phyloP scores from a whole-genome alignment of 2,329 filamentous ascomycete genomes.

The Bisporella sp. region DNA sequence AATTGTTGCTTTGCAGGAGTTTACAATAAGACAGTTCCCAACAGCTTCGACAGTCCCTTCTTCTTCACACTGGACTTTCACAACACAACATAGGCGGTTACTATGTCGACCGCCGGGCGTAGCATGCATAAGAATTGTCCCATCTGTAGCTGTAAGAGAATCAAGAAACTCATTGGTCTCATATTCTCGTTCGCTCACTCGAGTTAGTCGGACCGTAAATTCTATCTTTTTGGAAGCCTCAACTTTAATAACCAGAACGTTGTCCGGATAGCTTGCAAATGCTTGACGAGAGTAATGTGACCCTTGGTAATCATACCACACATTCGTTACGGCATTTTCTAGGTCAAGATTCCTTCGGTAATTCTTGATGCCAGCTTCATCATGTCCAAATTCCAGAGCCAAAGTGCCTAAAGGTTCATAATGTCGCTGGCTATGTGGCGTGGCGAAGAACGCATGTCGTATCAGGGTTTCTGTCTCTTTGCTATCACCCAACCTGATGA shows the following conservation, averaged over 20 bases:
- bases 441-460: slow-evolving; percentile 36
- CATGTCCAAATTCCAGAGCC: slow-evolving; percentile 34
- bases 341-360: slow-evolving; percentile 25
- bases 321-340: slow-evolving; percentile 25
- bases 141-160: slow-evolving; percentile 24
- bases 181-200: slow-evolving; percentile 33
- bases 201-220: slow-evolving; percentile 27
- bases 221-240: slow-evolving; percentile 10
- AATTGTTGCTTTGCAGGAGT: slow-evolving; percentile 28
- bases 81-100: slow-evolving; percentile 28
- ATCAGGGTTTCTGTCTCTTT: slow-evolving; percentile 35
- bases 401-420: slow-evolving; percentile 36
- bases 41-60: slow-evolving; percentile 21
- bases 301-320: slow-evolving; percentile 30
- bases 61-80: slow-evolving; percentile 21
- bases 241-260: slow-evolving; percentile 30
- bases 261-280: slow-evolving; percentile 33
- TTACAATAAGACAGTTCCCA: slow-evolving; percentile 30
- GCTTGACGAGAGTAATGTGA: slow-evolving; percentile 27
- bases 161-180: slow-evolving; percentile 37
- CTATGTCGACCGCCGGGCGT: slow-evolving; percentile 30
- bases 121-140: slow-evolving; percentile 31
- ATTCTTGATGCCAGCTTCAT: slow-evolving; percentile 14
- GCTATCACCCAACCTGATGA: slow-evolving; percentile 34
- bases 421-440: slow-evolving; percentile 38